Conservation (phyloP, 2,329 filamentous ascomycete species). For the Claviceps sorghi region DNA sequence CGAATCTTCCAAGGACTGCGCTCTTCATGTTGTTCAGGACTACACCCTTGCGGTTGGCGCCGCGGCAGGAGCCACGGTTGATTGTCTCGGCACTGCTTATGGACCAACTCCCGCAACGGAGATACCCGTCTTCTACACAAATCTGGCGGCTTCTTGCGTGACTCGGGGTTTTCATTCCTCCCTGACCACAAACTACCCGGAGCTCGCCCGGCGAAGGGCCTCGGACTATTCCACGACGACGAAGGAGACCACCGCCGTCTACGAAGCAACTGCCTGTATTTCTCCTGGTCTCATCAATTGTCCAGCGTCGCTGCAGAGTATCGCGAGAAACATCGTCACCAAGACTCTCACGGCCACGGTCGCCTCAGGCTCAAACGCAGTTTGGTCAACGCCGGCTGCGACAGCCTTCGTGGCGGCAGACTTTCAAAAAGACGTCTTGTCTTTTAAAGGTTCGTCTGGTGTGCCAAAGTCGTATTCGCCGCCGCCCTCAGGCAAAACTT, state of each 20-base stretch:
- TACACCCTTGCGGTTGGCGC: constrained; percentile 40
- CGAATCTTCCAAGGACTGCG: constrained; percentile 20
- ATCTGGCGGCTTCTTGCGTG: constrained; percentile 18
- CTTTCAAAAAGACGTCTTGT: background rate
- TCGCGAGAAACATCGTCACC: background rate
- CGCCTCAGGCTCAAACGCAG: background rate
- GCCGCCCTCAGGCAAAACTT: background rate
- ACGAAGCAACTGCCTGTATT: background rate
- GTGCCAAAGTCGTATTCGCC: background rate
- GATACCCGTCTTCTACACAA: constrained; percentile 30
- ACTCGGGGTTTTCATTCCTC: background rate
- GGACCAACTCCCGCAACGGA: background rate
- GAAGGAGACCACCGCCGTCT: background rate
- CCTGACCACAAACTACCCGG: background rate
- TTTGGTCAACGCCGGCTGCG: background rate
- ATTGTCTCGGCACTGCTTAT: constrained; percentile 30
- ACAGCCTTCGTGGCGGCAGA: background rate
- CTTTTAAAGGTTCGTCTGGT: background rate
- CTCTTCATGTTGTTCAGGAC: constrained; percentile 30
- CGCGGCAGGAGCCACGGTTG: constrained; percentile 36
- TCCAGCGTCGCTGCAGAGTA: background rate
- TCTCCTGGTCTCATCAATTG: background rate
- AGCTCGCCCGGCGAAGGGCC: background rate
- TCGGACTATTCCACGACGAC: background rate
- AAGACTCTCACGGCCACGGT: background rate